Evolutionary conservation across 2,329 filamentous ascomycete species (phyloP), one percentile per base, ranked within the genome.

Genomic region (Aspergillus amoenus): DNA sequence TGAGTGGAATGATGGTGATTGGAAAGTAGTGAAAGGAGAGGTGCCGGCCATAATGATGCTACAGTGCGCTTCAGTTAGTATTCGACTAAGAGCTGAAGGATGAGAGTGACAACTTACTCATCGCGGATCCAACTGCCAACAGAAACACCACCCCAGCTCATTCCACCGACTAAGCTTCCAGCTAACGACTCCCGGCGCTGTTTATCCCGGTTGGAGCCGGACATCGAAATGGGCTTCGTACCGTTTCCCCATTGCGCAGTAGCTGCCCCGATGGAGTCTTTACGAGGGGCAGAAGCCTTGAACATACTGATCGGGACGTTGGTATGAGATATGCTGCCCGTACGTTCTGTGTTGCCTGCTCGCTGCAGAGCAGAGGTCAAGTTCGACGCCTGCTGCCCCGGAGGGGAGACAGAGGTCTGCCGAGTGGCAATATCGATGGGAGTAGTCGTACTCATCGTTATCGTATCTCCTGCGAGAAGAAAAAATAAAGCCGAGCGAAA

Each of bases 41-140:
- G 92, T 97, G 68, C 94, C 93, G 59, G 91, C 87, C 90, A 97
- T 97, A 73, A 95, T 88, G 70, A 97, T 93, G 74, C 92, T 97
- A 72, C 53, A 64, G 67, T 65, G 30, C 11, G 11, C 22, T 30
- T n/a, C n/a, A 7, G 51, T 63, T 47, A 63, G 53, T 42, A 24
- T 53, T 18, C 48, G 18, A 42, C 39, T 27, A 39, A 32, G 27
- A n/a, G 12, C 6, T 6, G 11, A 22, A 18, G 24, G 9, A 22
- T 8, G 27, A 32, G 13, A 37, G 24, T 27, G 27, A 47, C 51
- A 22, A 88, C 93, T 86, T 86, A 99, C 94, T 99, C 94, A 79
- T 99, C 93, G 75, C 91, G 85, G 75, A 99, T 94, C 82, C 95
- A 97, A 70, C 93, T 97, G 61, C 93, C 93, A 64, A 97, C 91